Base-by-base conservation (phyloP, 208 protist species). In the Leishmania braziliensis region DNA sequence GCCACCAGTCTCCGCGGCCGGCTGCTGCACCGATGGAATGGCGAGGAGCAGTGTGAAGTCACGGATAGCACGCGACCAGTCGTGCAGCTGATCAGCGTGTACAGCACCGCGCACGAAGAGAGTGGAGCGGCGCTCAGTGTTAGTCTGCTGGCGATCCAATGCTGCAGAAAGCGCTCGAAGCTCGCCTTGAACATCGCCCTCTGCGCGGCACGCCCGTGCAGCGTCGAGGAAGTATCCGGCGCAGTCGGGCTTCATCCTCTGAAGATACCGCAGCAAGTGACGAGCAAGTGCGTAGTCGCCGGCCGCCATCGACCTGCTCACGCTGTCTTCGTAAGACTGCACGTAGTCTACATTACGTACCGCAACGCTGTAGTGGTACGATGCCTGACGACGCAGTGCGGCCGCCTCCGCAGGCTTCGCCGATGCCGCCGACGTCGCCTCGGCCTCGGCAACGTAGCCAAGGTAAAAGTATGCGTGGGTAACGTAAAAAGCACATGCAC, bases 401-500 rank as follows among this genome's bases (percentile, higher is more conserved):
- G 53, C 62, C 16, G 46, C 58, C 48, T 75, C 82, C 33, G 54
- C 82, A 36, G 60, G 36, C 39, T 62, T 71, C 36, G 66, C 62
- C n/a, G 75, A 60, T 51, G 70, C 51, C 29, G 56, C 58, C 46
- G 86, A 68, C 10, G 51, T 48, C 50, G 75, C 51, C 63, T 48
- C 75, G 48, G 51, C 56, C 68, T 86, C 85, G 62, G 78, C 86
- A 39, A 95, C 81, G 74, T 88, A 87, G 56, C 94, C 94, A 5
- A 97, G 82, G 66, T 95, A 95, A 71, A 95, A 97, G 83, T 96
- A 86, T 0, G 94, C 92, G 78, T 97, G 92, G 9, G 94, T 88
- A 12, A 83, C 84, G 80, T 95, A 96, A 74, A 95, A 92, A 63
- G 82, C 71, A 62, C 82, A 81, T 53, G 75, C 60, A 78, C 71